Conservation (phyloP, 306 rosid genomes). For the Cotoneaster glaucophyllus region DNA sequence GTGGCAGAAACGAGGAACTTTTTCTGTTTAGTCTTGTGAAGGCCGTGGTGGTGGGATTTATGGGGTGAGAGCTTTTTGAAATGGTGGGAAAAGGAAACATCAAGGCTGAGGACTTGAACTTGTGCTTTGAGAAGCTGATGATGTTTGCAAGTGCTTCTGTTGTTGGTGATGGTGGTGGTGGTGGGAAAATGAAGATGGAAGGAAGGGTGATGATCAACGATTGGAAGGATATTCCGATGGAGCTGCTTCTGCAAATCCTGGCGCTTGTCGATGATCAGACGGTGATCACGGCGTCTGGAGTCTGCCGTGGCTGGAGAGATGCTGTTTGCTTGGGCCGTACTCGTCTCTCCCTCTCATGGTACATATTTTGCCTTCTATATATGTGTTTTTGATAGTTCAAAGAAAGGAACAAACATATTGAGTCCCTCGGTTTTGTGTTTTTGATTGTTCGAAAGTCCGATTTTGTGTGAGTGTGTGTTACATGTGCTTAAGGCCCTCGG, state of each 20-base stretch:
- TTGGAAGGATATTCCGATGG: conserved; percentile 96
- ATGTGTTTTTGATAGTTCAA: neutral
- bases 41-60: conserved; percentile 7
- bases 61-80: conserved; percentile 1
- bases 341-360: conserved; percentile 89
- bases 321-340: conserved; percentile 64
- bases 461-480: neutral
- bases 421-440: too few species aligned
- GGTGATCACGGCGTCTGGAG: conserved; percentile 64
- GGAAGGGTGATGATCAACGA: conserved; percentile 42
- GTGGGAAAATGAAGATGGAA: conserved; percentile 47
- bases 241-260: conserved; percentile 77
- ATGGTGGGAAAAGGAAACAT: conserved; percentile 63
- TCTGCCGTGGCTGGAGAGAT: conserved; percentile 98
- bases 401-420: neutral
- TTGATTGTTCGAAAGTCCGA: neutral
- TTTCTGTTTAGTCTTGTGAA: neutral
- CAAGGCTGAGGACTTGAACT: conserved; percentile 59
- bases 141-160: conserved; percentile 33
- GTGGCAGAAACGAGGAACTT: conserved; percentile 13
- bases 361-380: neutral
- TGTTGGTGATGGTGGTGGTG: neutral
- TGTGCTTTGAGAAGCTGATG: conserved; percentile 80
- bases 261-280: conserved; percentile 71
- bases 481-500: neutral